phyloP scores from a whole-genome alignment of 306 rosid species.

The Prunus fruticosa region DNA sequence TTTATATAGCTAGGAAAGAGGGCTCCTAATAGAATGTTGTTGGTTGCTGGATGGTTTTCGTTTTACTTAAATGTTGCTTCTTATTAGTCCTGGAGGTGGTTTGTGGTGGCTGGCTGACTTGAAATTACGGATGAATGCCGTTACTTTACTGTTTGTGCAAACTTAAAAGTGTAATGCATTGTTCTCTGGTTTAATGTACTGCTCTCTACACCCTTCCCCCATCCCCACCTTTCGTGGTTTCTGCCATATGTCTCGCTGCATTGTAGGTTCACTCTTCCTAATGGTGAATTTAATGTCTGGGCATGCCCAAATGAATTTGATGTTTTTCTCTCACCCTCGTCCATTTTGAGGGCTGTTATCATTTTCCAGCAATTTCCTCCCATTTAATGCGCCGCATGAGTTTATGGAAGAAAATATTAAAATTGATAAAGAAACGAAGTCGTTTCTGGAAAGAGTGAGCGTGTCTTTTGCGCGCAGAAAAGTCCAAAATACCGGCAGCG shows the following conservation, averaged over 20 bases:
- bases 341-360: background rate
- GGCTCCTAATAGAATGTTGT: conserved; percentile 46
- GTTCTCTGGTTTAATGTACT: conserved; percentile 34
- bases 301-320: no score
- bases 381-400: background rate
- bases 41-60: conserved; percentile 47
- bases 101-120: conserved; percentile 54
- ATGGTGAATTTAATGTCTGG: no score
- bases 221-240: background rate
- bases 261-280: background rate
- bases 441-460: conserved; percentile 1
- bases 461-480: conserved; percentile 27
- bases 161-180: conserved; percentile 36
- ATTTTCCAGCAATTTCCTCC: background rate
- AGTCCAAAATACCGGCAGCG: conserved; percentile 26
- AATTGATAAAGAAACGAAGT: conserved; percentile 2
- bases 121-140: conserved; percentile 25
- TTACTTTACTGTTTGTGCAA: conserved; percentile 40
- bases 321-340: no score
- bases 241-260: background rate
- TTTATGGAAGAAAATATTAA: background rate
- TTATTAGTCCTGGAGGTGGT: conserved; percentile 44
- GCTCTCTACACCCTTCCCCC: background rate
- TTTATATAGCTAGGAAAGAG: conserved; percentile 58
- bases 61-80: conserved; percentile 29